These are phyloP conservation scores for Eucalyptus cloeziana DNA, from an alignment of 345 rosid species.

Conservation along the genomic window DNA sequence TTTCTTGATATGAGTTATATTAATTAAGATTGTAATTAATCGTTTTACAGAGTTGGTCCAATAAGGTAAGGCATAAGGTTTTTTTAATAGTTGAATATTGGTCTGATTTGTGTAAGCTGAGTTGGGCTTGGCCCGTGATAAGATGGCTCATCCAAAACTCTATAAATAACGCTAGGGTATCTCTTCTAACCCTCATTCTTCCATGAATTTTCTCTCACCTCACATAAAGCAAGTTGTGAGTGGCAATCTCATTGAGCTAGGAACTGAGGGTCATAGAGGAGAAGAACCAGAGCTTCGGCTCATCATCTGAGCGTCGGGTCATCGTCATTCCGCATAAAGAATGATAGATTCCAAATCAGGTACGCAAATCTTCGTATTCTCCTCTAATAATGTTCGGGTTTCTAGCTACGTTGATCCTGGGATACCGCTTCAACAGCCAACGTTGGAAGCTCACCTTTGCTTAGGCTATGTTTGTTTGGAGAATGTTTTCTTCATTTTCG, in stretches of 20 bases:
- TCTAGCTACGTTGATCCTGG: no score
- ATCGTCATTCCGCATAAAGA: fast-evolving
- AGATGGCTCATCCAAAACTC: no score
- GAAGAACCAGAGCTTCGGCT: fast-evolving
- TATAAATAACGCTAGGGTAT: fast-evolving
- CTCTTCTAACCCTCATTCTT: no score
- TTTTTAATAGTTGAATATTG: no score
- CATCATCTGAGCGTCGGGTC: fast-evolving
- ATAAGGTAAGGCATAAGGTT: no score
- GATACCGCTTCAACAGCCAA: fast-evolving
- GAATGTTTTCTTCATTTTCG: background rate
- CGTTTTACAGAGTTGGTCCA: fast-evolving
- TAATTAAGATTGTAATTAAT: no score
- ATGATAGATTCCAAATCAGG: fast-evolving
- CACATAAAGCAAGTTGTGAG: no score
- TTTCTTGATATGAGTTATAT: fast-evolving
- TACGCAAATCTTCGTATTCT: no score
- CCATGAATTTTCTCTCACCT: no score
- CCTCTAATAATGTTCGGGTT: no score
- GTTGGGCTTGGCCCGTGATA: no score
- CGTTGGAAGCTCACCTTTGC: background rate
- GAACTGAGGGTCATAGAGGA: fast-evolving
- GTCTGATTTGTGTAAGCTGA: fast-evolving
- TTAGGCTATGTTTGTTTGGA: background rate
- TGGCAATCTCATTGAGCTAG: fast-evolving